Conservation (phyloP, 2,329 filamentous ascomycete genomes). For the Periconia digitata region DNA sequence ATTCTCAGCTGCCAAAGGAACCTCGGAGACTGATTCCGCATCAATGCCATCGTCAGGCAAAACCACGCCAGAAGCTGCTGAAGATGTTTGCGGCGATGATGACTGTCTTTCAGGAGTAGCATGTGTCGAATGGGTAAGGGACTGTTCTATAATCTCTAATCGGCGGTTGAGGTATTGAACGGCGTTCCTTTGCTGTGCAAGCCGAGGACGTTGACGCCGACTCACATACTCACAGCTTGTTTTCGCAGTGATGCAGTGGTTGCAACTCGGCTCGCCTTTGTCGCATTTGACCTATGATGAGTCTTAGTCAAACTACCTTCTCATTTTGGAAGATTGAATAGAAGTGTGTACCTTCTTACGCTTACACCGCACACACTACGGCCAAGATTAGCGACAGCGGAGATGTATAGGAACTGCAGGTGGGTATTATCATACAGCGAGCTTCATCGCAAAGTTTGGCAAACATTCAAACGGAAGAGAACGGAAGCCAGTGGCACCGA, state of each 20-base stretch:
- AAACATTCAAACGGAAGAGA: neutral
- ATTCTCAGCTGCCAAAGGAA: conserved; percentile 15
- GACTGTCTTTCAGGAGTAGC: too few relatives aligned
- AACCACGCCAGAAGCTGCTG: neutral
- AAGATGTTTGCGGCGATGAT: neutral
- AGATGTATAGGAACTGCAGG: neutral
- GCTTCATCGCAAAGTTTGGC: neutral
- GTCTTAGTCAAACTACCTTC: neutral
- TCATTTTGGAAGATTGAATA: too few relatives aligned
- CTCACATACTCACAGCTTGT: conserved; percentile 31
- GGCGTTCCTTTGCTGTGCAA: conserved; percentile 22
- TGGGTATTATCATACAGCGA: conserved; percentile 14
- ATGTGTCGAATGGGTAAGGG: conserved; percentile 8
- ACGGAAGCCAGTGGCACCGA: neutral
- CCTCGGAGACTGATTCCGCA: neutral
- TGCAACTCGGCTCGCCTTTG: conserved; percentile 23
- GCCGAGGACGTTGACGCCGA: conserved; percentile 26
- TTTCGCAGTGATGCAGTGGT: conserved; percentile 27
- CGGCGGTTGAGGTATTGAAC: conserved; percentile 23
- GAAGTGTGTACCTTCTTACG: conserved; percentile 16
- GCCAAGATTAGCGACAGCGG: neutral
- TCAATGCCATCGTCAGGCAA: neutral
- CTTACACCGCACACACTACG: conserved; percentile 23
- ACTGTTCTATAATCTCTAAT: conserved; percentile 28
- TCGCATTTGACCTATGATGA: conserved; percentile 29